Conservation (phyloP, 352 stramenopile genomes). For the Lagenidium giganteum region DNA sequence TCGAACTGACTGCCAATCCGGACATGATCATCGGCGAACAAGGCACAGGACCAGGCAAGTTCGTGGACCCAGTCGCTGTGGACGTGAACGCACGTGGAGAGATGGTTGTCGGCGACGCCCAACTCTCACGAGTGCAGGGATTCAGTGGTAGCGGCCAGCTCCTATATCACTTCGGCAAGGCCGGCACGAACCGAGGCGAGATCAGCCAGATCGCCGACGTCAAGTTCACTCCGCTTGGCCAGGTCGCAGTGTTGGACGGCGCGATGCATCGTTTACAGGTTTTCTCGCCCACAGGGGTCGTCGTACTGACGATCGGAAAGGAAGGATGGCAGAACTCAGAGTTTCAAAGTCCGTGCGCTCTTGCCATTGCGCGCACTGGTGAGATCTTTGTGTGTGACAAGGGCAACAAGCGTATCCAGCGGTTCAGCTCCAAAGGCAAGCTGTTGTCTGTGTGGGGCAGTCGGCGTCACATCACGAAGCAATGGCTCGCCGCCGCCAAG, state of each 20-base stretch:
- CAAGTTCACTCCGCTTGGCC: conserved; percentile 42
- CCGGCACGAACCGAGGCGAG: conserved; percentile 31
- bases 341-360: conserved; percentile 28
- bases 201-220: conserved; percentile 44
- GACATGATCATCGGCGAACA: conserved; percentile 26
- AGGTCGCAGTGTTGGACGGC: conserved; percentile 43
- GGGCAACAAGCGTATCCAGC: conserved; percentile 57
- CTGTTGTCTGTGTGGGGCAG: too few species aligned
- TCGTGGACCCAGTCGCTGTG: conserved; percentile 38
- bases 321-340: conserved; percentile 25
- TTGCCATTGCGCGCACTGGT: conserved; percentile 31
- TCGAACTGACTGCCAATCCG: conserved; percentile 7
- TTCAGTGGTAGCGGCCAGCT: conserved; percentile 47
- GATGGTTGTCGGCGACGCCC: conserved; percentile 50
- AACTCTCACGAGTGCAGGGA: conserved; percentile 47
- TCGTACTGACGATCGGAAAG: conserved; percentile 31
- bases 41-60: conserved; percentile 36
- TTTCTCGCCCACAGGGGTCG: conserved; percentile 32
- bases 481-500: too few species aligned
- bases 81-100: conserved; percentile 45
- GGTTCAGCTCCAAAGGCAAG: conserved; percentile 36
- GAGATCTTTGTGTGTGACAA: conserved; percentile 57
- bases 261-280: conserved; percentile 58
- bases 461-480: too few species aligned
- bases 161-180: conserved; percentile 39